These are phyloP conservation scores for Petunia secreta DNA, from an alignment of 257 asterid genomes.

Conservation along the genomic window DNA sequence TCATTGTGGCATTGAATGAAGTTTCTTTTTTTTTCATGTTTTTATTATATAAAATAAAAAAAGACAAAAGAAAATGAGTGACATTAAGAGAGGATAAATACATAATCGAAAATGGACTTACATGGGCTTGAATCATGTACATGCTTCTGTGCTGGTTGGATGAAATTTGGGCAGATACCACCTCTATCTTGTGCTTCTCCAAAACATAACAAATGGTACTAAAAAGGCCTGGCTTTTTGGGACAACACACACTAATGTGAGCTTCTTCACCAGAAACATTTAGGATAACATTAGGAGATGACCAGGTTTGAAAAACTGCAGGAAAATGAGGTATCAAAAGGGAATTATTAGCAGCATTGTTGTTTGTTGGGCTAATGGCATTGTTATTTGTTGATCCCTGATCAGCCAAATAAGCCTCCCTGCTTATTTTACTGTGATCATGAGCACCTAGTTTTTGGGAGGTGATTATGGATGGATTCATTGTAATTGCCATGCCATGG, in stretches of 20 bases:
- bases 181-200: constrained; percentile 58
- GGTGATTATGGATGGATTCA: constrained; percentile 22
- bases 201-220: constrained; percentile 48
- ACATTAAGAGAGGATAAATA: neutral
- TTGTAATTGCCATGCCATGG: constrained; percentile 32
- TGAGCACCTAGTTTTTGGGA: constrained; percentile 28
- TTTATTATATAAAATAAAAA: no score
- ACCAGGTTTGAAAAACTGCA: constrained; percentile 47
- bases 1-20: neutral
- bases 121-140: constrained; percentile 61
- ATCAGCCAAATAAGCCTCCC: constrained; percentile 61
- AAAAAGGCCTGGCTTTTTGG: constrained; percentile 49
- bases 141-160: constrained; percentile 42
- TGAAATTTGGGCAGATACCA: constrained; percentile 54
- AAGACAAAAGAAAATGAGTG: neutral
- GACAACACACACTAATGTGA: constrained; percentile 56
- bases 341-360: constrained; percentile 24
- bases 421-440: neutral
- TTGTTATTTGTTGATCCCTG: constrained; percentile 38
- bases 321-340: constrained; percentile 35
- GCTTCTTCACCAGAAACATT: constrained; percentile 59
- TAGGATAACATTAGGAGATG: constrained; percentile 54
- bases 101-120: constrained; percentile 33
- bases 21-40: neutral
- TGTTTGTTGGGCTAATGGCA: constrained; percentile 19